Evolutionary conservation across 176 grass and related monocot genomes (phyloP).

Genomic region (Puccinellia tenuiflora): DNA sequence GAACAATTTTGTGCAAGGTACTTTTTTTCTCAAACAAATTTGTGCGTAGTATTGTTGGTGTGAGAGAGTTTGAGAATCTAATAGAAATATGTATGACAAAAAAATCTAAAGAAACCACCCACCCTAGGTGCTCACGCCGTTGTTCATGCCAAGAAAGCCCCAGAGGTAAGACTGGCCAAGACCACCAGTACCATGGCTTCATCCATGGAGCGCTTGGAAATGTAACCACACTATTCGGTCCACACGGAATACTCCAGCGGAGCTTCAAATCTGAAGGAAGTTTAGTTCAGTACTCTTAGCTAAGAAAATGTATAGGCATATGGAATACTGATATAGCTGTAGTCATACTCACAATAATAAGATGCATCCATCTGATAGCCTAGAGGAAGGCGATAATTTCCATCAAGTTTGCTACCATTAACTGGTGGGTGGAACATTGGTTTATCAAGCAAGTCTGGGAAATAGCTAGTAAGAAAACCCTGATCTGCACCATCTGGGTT

Average conservation of each 20-base stretch:
- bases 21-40: neutral
- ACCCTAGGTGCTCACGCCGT: slow-evolving; percentile 65
- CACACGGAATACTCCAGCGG: slow-evolving; percentile 89
- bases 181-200: slow-evolving; percentile 99
- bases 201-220: slow-evolving; percentile 92
- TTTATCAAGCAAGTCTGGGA: slow-evolving; percentile 71
- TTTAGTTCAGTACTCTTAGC: slow-evolving; percentile 19
- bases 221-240: slow-evolving; percentile 86
- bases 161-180: slow-evolving; percentile 84
- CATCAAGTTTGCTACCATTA: slow-evolving; percentile 78
- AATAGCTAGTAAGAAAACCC: slow-evolving; percentile 81
- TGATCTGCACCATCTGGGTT: slow-evolving; percentile 96
- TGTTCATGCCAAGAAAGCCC: slow-evolving; percentile 93
- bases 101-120: neutral
- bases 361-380: slow-evolving; percentile 99
- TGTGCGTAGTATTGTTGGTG: neutral
- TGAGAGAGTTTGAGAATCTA: slow-evolving; percentile 3
- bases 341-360: slow-evolving; percentile 67
- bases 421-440: slow-evolving; percentile 85
- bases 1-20: neutral
- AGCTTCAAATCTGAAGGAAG: slow-evolving; percentile 75
- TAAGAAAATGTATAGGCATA: slow-evolving; percentile 10
- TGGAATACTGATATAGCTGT: neutral
- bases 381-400: slow-evolving; percentile 83
- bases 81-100: neutral